Conservation (phyloP, 768 basidiomycete genomes). For the Leccinum broughii region DNA sequence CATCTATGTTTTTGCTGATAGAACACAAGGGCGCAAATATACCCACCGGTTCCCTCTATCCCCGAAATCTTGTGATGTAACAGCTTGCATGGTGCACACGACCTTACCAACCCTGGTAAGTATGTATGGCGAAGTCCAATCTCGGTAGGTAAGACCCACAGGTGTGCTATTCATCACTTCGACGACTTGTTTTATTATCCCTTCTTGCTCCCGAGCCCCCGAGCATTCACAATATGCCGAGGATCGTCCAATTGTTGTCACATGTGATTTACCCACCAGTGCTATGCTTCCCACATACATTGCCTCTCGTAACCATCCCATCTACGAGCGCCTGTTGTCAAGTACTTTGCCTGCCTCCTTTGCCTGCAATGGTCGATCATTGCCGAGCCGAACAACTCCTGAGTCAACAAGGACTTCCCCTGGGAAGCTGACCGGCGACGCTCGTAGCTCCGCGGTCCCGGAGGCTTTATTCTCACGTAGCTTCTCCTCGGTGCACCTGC, state of each 20-base stretch:
- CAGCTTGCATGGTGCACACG: background rate
- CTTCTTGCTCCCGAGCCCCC: background rate
- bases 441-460: background rate
- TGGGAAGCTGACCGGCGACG: background rate
- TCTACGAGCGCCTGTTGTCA: background rate
- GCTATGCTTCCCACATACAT: background rate
- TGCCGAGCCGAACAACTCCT: background rate
- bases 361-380: background rate
- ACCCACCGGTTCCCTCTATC: background rate
- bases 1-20: background rate
- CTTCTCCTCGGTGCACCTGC: background rate
- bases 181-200: background rate
- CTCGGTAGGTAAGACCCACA: background rate
- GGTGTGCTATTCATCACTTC: background rate
- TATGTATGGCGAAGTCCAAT: background rate
- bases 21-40: background rate
- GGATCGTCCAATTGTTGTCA: background rate
- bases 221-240: background rate
- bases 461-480: background rate
- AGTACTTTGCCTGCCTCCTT: background rate
- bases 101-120: background rate
- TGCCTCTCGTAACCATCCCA: conserved; percentile 29
- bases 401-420: conserved; percentile 3
- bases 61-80: background rate
- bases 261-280: background rate